Percentiles rank a stretch among this genome's conserved stretches.
Evolutionary conservation across 1,139 yeast genomes (phyloP).

Genomic region (Geotrichum armillariae): DNA sequence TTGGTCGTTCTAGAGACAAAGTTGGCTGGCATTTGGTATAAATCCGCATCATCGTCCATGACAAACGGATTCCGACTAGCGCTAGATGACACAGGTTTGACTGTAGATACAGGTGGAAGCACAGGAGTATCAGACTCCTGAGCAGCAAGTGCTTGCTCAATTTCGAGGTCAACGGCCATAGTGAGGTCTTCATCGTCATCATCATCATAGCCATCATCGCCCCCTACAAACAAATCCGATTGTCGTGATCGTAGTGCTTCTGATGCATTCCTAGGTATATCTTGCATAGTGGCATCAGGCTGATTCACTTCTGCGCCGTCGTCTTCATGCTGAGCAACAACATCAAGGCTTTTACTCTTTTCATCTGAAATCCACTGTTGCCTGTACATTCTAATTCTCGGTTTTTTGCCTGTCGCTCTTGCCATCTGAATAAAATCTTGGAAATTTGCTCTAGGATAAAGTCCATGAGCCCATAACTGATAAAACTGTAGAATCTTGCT

Average conservation of each 20-base stretch:
- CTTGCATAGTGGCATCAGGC: background rate
- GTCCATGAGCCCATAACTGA: constrained; percentile 82
- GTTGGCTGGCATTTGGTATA: constrained; percentile 13
- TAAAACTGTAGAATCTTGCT: constrained; percentile 59
- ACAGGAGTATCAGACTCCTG: background rate
- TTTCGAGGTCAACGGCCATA: no score
- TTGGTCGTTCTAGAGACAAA: background rate
- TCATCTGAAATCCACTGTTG: constrained; percentile 36
- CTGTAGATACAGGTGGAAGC: no score
- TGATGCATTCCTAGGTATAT: no score
- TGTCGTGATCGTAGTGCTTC: background rate
- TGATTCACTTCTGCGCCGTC: background rate
- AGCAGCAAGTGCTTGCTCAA: constrained; percentile 2
- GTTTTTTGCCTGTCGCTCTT: constrained; percentile 29
- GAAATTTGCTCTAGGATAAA: constrained; percentile 78
- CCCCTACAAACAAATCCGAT: constrained; percentile 8
- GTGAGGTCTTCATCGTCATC: constrained; percentile 4
- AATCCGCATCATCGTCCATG: constrained; percentile 14
- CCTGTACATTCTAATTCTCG: constrained; percentile 33
- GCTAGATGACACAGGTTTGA: background rate
- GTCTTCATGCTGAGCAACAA: constrained; percentile 13
- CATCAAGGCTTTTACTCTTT: constrained; percentile 22
- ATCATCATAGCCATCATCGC: background rate
- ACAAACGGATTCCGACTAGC: constrained; percentile 11
- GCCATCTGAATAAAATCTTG: constrained; percentile 51